Evolutionary conservation across 345 rosid species (phyloP).

Genomic region (Populus davidiana): DNA sequence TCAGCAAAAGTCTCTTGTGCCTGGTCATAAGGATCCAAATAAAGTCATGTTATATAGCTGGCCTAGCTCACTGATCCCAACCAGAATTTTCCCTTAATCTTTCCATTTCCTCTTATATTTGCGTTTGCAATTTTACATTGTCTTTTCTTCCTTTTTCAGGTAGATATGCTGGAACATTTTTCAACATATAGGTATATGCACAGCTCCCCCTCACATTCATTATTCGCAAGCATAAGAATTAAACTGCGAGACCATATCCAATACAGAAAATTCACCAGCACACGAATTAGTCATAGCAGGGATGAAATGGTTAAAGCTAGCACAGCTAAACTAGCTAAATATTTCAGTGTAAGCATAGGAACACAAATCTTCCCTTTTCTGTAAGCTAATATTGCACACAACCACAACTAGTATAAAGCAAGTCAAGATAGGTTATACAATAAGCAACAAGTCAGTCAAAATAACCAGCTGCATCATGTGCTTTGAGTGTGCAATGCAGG

Average conservation of each 20-base stretch:
- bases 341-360: not conserved
- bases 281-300: not conserved
- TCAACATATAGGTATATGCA: not conserved
- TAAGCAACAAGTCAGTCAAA: not conserved
- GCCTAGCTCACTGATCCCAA: not conserved
- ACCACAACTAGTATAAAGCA: not conserved
- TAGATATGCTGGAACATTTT: not conserved
- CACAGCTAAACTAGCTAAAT: not conserved
- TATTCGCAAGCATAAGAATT: not conserved
- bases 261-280: not conserved
- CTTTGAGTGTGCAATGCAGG: not conserved
- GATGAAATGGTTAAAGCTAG: not conserved
- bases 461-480: not conserved
- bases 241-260: not conserved
- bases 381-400: not conserved
- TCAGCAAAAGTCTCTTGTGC: not conserved
- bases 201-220: not conserved
- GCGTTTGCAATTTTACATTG: not conserved
- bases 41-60: not conserved
- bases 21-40: not conserved
- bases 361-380: not conserved
- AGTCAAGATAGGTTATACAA: not conserved
- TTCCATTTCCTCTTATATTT: not conserved
- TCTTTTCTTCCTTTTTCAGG: constrained; percentile 3
- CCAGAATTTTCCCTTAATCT: not conserved